Conservation (phyloP, 768 basidiomycete species). For the Myochromella boudieri region DNA sequence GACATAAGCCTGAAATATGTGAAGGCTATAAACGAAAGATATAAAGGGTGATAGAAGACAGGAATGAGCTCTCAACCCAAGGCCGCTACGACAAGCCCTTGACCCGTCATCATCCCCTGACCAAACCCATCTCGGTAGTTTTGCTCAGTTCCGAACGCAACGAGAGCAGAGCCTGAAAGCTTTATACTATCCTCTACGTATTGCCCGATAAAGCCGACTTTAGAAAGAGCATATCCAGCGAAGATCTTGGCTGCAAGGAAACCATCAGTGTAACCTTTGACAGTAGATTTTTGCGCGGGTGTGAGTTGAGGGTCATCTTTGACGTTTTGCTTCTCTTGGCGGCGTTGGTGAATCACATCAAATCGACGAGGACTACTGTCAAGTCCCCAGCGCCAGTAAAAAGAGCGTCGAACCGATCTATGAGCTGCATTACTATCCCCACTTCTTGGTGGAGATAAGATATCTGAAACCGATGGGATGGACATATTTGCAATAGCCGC, state of each 20-base stretch:
- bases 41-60: too few relatives aligned
- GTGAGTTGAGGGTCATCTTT: slow-evolving; percentile 13
- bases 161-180: slow-evolving; percentile 32
- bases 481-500: slow-evolving; percentile 8
- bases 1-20: too few relatives aligned
- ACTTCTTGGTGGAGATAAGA: slow-evolving; percentile 4
- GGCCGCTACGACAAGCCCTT: slow-evolving; percentile 3
- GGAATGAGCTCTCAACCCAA: too few relatives aligned
- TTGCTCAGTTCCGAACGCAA: slow-evolving; percentile 38
- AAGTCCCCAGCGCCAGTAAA: not conserved
- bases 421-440: not conserved
- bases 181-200: slow-evolving; percentile 51
- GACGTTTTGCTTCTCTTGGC: slow-evolving; percentile 6
- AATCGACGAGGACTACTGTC: slow-evolving; percentile 22
- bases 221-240: slow-evolving; percentile 44
- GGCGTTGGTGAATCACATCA: slow-evolving; percentile 22
- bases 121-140: slow-evolving; percentile 47
- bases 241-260: slow-evolving; percentile 56
- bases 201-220: slow-evolving; percentile 61
- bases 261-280: slow-evolving; percentile 61
- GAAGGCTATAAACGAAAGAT: too few relatives aligned
- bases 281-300: slow-evolving; percentile 19
- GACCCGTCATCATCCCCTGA: slow-evolving; percentile 36
- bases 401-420: not conserved
- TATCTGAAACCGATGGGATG: slow-evolving; percentile 13